Percentiles rank a stretch among this genome's conserved stretches.
Evolutionary conservation across 768 basidiomycete genomes (phyloP).

Genomic region (Neoboletus magnificus): DNA sequence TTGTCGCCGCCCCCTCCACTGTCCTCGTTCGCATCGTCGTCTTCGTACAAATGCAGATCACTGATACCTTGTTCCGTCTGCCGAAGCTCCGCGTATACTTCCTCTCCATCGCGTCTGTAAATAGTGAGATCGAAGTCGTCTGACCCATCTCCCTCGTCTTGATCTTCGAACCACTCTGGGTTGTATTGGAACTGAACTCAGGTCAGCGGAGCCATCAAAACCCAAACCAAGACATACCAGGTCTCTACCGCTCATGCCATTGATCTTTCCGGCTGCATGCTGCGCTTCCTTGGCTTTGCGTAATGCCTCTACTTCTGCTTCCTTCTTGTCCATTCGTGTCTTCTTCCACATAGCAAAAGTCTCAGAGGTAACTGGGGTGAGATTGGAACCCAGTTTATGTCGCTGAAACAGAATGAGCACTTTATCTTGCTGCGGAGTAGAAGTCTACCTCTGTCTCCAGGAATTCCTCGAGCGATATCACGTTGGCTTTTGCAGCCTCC

Average conservation of each 20-base stretch:
- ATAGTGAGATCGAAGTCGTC: conserved; percentile 58
- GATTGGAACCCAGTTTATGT: conserved; percentile 85
- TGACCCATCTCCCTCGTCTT: conserved; percentile 44
- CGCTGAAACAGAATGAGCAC: conserved; percentile 48
- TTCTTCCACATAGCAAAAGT: conserved; percentile 94
- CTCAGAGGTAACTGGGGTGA: conserved; percentile 93
- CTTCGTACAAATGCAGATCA: conserved; percentile 19
- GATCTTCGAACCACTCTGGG: conserved; percentile 89
- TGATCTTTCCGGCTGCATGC: conserved; percentile 81
- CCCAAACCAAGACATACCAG: conserved; percentile 51
- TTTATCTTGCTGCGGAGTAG: background rate
- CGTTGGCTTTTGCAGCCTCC: conserved; percentile 84
- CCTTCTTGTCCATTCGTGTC: conserved; percentile 92
- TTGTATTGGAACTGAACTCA: conserved; percentile 84
- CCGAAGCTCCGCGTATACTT: conserved; percentile 27
- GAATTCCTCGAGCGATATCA: conserved; percentile 94
- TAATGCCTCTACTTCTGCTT: conserved; percentile 78
- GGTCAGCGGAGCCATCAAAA: conserved; percentile 5
- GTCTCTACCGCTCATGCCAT: conserved; percentile 94
- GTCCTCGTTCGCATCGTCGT: conserved; percentile 18
- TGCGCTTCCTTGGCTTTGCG: conserved; percentile 81
- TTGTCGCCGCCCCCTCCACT: background rate
- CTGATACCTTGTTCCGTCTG: conserved; percentile 14
- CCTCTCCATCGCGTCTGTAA: conserved; percentile 47
- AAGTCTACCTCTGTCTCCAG: conserved; percentile 88